Evolutionary conservation across 164 flowering plant species (phyloP), one percentile per base, ranked within the genome.

Genomic region (Berberis vulgaris): DNA sequence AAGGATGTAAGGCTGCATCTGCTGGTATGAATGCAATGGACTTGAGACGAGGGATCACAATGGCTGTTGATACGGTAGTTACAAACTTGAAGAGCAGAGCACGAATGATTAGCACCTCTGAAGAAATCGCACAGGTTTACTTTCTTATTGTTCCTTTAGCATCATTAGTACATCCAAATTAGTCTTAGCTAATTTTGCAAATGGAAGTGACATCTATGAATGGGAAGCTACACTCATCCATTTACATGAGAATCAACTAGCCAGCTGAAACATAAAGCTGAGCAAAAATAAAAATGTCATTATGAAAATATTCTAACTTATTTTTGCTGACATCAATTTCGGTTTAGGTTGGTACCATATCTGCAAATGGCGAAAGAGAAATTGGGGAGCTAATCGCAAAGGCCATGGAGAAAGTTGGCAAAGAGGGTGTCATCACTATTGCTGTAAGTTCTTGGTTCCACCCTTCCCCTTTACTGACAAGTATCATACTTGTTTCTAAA

Each of bases 1-100:
- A 92, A 68, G 98, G 98, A 3, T 89, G 97, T 86, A 92, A 89
- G 74, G 86, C 98, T 7, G 98, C 89, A 54, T 97, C 98, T 55
- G 98, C 98, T 57, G 98, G 97, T 43, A 86, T 92, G 96, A 92
- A 92, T 85, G 97, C 96, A 39, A 89, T 89, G 98, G 98, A 92
- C 69, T 73, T 92, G 11, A 83, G 97, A 69, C 83, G 97, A 45
- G 98, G 98, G 39, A 92, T 92, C 54, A 67, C 84, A 38, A 86
- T 89, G 93, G 98, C 98, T 54, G 96, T 89, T 65, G 97, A 92
- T 77, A 65, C 94, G 59, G 97, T 92, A 1, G 94, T 92, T 9
- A 82, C 98, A 65, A 84, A 74, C 77, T 81, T 92, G 80, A 92
- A 88, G 69, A 91, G 96, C 72, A 80, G 86, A 69, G 90, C 98